Evolutionary conservation across 2,329 filamentous ascomycete species (phyloP), one percentile per base, ranked within the genome.

Genomic region (Tolypocladium capitatum): DNA sequence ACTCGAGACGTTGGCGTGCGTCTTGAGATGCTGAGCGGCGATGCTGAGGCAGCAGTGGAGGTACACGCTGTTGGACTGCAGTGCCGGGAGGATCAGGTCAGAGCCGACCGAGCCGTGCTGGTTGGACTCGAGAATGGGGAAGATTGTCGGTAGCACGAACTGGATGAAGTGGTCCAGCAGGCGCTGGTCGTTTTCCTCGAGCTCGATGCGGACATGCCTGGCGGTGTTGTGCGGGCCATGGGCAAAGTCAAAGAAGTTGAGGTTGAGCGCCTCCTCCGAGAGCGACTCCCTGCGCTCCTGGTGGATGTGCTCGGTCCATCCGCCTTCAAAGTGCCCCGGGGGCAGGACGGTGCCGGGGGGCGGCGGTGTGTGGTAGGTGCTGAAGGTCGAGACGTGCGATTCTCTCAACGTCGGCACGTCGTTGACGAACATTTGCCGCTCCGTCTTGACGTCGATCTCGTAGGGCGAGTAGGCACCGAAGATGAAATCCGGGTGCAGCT

Each of bases 31-130:
- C 61, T 94, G 86, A 2, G 90, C 91, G 9, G 92, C 82, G 51
- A 94, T 88, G 72, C 88, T 94, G 52, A 98, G 73, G 68, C 91
- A 97, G 71, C 90, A 96, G 72, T 97, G 90, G 31, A 96, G 76
- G 66, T 96, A 98, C 55, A 83, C 84, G 65, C 86, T 90, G 76
- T 97, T 98, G 57, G 78, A 85, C 63, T 94, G 86, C 32, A 98
- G 75, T 8, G 91, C 86, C 5, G 86, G 88, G 16, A 97, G 77
- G 55, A 97, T 84, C 51, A 94, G 78, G 57, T 92, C 84, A 2
- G 86, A 82, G 51, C 83, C 80, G 34, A 88, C 81, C 1, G 84
- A 86, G 35, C 88, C 88, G 57, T 86, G 86, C 63, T 94, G 88
- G 63, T 92, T 94, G 36, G 83, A 82, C 67, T 97, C 90, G 32